A percentile compares a stretch with the other conserved stretches of the same genome.
phyloP scores from a whole-genome alignment of 1,284 basidiomycete species.

The Wallemia ichthyophaga region DNA sequence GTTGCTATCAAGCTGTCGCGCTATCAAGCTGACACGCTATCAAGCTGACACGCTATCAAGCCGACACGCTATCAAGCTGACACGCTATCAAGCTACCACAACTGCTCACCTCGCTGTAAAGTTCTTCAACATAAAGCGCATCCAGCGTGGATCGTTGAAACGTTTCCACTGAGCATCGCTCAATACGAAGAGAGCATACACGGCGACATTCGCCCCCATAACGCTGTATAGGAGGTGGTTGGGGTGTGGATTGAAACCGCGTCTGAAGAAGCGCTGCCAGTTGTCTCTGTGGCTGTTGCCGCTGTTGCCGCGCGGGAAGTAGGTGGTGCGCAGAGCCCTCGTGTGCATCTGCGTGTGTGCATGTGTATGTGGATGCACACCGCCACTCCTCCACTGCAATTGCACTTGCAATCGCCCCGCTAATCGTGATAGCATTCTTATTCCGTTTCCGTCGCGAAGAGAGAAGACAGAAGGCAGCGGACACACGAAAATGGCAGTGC shows the following conservation, averaged over 20 bases:
- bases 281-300: no score
- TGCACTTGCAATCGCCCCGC: background rate
- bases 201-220: background rate
- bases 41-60: no score
- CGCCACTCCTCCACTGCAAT: no score
- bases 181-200: background rate
- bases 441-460: no score
- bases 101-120: background rate
- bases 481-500: background rate
- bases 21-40: no score
- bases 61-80: no score
- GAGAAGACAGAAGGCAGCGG: background rate
- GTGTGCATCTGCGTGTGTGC: no score
- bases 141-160: background rate
- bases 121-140: background rate
- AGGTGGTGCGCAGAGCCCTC: background rate
- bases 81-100: no score
- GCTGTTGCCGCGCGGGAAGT: background rate
- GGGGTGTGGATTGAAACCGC: background rate
- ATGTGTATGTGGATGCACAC: no score
- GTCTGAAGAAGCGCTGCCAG: background rate
- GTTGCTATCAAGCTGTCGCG: no score
- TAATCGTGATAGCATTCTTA: background rate
- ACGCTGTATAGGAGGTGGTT: background rate
- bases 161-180: background rate